phyloP scores from a whole-genome alignment of 352 stramenopile species.

The Pythium graminicola region DNA sequence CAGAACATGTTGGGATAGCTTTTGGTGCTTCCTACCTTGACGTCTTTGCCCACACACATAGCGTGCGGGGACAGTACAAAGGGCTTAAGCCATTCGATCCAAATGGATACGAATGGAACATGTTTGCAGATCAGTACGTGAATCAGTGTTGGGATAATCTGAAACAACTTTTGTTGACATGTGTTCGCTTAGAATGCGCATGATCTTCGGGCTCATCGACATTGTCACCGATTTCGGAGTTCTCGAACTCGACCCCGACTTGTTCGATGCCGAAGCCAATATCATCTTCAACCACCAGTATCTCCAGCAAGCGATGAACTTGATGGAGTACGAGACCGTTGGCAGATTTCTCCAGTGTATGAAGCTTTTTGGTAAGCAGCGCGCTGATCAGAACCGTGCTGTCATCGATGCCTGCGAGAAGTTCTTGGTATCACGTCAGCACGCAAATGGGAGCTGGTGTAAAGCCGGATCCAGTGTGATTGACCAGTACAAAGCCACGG shows the following conservation, averaged over 20 bases:
- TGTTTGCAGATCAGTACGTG: constrained; percentile 67
- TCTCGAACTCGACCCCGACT: constrained; percentile 51
- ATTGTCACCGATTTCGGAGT: constrained; percentile 76
- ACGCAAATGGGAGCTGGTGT: constrained; percentile 70
- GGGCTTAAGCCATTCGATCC: constrained; percentile 56
- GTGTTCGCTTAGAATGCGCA: constrained; percentile 42
- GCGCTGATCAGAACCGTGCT: constrained; percentile 29
- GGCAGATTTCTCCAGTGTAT: constrained; percentile 74
- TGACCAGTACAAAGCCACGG: constrained; percentile 78
- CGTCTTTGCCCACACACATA: constrained; percentile 68
- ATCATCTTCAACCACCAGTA: constrained; percentile 70
- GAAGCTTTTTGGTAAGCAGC: constrained; percentile 53
- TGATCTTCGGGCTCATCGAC: constrained; percentile 74
- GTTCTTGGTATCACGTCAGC: constrained; percentile 60
- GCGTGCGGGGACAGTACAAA: constrained; percentile 60
- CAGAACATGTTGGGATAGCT: constrained; percentile 67
- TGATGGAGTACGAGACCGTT: constrained; percentile 63
- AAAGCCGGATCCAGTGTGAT: constrained; percentile 40
- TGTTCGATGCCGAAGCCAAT: constrained; percentile 65
- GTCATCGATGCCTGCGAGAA: constrained; percentile 56
- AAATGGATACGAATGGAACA: constrained; percentile 54
- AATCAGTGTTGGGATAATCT: not conserved
- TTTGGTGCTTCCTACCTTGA: constrained; percentile 64
- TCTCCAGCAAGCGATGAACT: constrained; percentile 67
- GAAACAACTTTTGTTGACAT: not conserved